Evolutionary conservation across 2,329 filamentous ascomycete species (phyloP), one percentile per base, ranked within the genome.

Genomic region (Colletotrichum higginsianum): DNA sequence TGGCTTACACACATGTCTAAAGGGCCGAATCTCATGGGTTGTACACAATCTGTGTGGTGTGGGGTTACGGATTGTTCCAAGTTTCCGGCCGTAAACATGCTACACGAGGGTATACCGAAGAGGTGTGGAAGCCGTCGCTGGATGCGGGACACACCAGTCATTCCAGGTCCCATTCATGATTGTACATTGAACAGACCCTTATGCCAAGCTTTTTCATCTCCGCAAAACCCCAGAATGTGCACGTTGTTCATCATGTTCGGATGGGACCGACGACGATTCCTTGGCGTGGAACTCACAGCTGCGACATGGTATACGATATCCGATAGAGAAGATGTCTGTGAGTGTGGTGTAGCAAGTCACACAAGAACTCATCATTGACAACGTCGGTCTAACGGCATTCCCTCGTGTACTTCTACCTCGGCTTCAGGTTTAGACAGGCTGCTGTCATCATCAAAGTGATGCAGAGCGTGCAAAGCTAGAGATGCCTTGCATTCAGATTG

Each of bases 141-240:
- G 26, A n/a, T 35, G 50, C 47, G 16, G 5, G 44, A 23, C 23
- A 35, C 5, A 18, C 11, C 16, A 66, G 42, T 56, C 50, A 30
- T 30, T 8, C 7, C 30, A 30, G 9, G 30, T 30, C 30, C 30
- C 30, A 30, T 30, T 30, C 30, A 30, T 30, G 30, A 18, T 23
- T 38, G 55, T 21, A 42, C 15, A 16, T n/a, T 23, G 6, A 11
- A 12, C 35, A 60, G 30, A 26, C 35, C 15, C 7, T 44, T 18
- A n/a, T 61, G 55, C 47, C 46, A 61, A 53, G 35, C 15, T 23
- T 67, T 61, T 23, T 16, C 49, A 30, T 46, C 42, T 49, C 35
- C 42, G 23, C 49, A 61, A 56, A 44, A 16, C 30, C 35, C 30
- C 35, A 56, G 30, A 44, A 23, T n/a, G 35, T 8, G 23, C 35